Evolutionary conservation across 345 rosid genomes (phyloP).

Genomic region (Brassica napus): Da-Ae NC_063442.1:37306001-37306500

Average conservation of each 20-base stretch:
- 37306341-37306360: constrained; percentile 4
- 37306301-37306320: constrained; percentile 44
- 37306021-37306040: constrained; percentile 83
- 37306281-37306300: constrained; percentile 45
- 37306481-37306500: constrained; percentile 55
- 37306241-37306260: constrained; percentile 63
- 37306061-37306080: constrained; percentile 66
- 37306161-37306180: constrained; percentile 78
- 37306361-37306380: constrained; percentile 43
- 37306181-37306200: constrained; percentile 77
- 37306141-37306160: constrained; percentile 80
- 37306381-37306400: constrained; percentile 41
- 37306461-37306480: constrained; percentile 37
- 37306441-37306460: constrained; percentile 38
- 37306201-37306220: constrained; percentile 69
- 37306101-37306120: constrained; percentile 48
- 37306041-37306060: constrained; percentile 94
- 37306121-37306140: constrained; percentile 67
- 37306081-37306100: constrained; percentile 64
- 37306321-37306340: constrained; percentile 43
- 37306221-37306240: constrained; percentile 43
- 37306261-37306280: constrained; percentile 47
- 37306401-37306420: constrained; percentile 35
- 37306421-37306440: constrained; percentile 42
- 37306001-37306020: constrained; percentile 91